A percentile compares a stretch with the other conserved stretches of the same genome.
Evolutionary conservation across 345 rosid genomes (phyloP).

Genomic region (Eucalyptus regnans): DNA sequence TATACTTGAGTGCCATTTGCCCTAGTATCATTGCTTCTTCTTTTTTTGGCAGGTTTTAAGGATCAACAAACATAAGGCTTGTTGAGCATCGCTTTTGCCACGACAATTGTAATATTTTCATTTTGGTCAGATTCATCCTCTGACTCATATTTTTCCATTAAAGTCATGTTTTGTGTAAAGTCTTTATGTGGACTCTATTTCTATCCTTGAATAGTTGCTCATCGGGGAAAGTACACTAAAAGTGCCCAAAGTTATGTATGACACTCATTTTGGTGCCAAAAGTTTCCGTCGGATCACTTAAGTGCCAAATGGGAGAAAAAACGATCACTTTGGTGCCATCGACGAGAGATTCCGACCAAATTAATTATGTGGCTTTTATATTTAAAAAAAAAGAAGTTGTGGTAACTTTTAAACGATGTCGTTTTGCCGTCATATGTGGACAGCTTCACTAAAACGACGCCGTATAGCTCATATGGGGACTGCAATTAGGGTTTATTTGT

Average conservation of each 20-base stretch:
- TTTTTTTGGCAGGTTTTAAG: neutral
- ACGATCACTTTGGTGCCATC: fast-evolving
- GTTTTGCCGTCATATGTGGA: too few relatives aligned
- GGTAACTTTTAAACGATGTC: fast-evolving
- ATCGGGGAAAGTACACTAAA: too few relatives aligned
- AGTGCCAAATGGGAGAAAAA: fast-evolving
- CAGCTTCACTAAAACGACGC: fast-evolving
- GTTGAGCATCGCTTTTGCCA: neutral
- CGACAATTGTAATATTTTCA: neutral
- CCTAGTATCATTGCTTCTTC: neutral
- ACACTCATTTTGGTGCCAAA: fast-evolving
- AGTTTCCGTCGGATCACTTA: fast-evolving
- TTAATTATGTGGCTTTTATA: too few relatives aligned
- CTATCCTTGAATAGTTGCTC: neutral
- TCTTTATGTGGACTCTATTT: neutral
- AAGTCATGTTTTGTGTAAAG: neutral
- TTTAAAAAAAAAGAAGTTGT: fast-evolving
- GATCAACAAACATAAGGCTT: neutral
- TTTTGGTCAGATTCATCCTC: neutral
- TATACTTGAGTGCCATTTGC: neutral
- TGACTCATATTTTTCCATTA: neutral
- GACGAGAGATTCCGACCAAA: fast-evolving
- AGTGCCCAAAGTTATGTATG: fast-evolving
- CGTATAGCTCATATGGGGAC: too few relatives aligned
- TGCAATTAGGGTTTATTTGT: too few relatives aligned